Conservation (phyloP, 768 basidiomycete species). For the Pholiota conissans region DNA sequence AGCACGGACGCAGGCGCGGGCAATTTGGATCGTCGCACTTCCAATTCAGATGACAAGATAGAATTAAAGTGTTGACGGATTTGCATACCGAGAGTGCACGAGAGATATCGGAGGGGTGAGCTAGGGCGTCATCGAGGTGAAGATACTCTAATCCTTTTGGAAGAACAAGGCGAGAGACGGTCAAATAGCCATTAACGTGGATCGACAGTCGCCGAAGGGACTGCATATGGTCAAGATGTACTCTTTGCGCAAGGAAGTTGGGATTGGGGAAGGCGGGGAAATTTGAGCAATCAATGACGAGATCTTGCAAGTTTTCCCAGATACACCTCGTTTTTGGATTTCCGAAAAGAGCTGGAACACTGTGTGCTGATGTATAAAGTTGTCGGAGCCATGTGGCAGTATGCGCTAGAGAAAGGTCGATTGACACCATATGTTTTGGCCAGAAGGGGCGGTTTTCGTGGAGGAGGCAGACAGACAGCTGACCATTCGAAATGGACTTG, state of each 20-base stretch:
- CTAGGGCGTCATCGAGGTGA: neutral
- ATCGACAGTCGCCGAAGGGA: constrained; percentile 1
- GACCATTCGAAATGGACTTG: neutral
- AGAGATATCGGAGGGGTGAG: neutral
- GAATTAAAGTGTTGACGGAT: neutral
- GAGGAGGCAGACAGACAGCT: neutral
- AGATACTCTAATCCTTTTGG: constrained; percentile 1
- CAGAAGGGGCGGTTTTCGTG: too few species aligned
- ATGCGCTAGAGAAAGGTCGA: too few species aligned
- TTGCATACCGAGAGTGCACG: neutral
- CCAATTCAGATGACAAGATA: neutral
- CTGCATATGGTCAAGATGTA: neutral
- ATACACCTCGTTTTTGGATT: neutral
- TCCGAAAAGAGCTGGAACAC: neutral
- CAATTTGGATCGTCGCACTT: neutral
- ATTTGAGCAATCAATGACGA: neutral
- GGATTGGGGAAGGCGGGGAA: neutral
- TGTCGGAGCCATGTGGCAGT: neutral
- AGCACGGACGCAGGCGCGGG: neutral
- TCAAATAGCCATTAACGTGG: neutral
- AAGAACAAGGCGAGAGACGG: neutral
- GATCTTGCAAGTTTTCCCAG: neutral
- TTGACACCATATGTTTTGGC: too few species aligned
- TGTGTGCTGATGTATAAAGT: neutral
- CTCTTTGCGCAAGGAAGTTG: neutral